Base-by-base conservation (phyloP, 768 basidiomycete species). In the Mycena vulgaris region DNA sequence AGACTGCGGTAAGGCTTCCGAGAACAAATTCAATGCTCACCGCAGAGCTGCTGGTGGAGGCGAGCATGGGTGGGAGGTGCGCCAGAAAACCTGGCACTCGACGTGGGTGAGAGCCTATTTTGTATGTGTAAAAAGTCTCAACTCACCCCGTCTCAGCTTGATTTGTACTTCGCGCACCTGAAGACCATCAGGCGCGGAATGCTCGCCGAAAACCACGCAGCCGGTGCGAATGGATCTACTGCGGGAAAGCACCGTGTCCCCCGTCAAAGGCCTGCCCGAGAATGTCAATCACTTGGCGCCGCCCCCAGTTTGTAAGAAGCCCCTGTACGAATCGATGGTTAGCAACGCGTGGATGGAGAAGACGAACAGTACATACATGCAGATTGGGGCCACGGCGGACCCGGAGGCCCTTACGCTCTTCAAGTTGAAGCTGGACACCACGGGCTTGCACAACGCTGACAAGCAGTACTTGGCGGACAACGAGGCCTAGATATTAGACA, bases 401-500 rank as follows among this genome's bases (percentile, higher is more conserved):
- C 60, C 60, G 17, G n/a, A 31, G 10, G 7, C 17, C 7, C 51
- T 62, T 10, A 62, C 60, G 27, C 49, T 62, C 27, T 37, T 51
- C n/a, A 31, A 23, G 47, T 48, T 42, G 42, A 14, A 42, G 42
- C 42, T 42, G 42, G 42, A 42, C 42, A 42, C 21, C 21, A 21
- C 11, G 5, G 42, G 42, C 42, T 42, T 42, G 33, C 49, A 48
- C 14, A 17, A 35, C 2, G 51, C 45, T 13, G 5, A n/a, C 13
- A 62, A 48, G 49, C 33, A 49, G 16, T 66, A 66, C 56, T 57
- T 66, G 7, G 64, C 55, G 6, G 64, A 66, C 28, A 27, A 51
- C 64, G 56, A 66, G 16, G 47, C 47, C 47, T 49, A 31, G 30
- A 16, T 16, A 31, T 2, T 52, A 30, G 27, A 17, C 5, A 23